Conservation (phyloP, 2,329 filamentous ascomycete genomes). For the Colletotrichum phormii region DNA sequence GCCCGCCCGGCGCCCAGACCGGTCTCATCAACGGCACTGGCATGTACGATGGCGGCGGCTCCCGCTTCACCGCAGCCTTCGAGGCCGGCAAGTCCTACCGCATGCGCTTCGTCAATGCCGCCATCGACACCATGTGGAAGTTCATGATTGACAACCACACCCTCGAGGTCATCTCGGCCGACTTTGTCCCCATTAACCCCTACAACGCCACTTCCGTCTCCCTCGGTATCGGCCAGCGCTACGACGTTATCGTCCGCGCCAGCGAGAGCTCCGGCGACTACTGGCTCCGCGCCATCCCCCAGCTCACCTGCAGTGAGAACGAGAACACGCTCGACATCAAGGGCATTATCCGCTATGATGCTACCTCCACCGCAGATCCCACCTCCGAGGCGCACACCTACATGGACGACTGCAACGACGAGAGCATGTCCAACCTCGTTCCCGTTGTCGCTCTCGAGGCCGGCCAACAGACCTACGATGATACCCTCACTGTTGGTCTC, state of each 20-base stretch:
- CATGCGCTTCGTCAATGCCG: conserved; percentile 60
- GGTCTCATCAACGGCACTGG: conserved; percentile 58
- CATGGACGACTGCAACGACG: conserved; percentile 48
- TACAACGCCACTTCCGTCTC: conserved; percentile 62
- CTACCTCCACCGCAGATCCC: conserved; percentile 37
- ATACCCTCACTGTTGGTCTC: conserved; percentile 42
- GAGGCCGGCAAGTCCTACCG: conserved; percentile 56
- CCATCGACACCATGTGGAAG: conserved; percentile 56
- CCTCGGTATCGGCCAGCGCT: conserved; percentile 60
- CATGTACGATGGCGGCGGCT: conserved; percentile 47
- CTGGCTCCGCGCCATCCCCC: conserved; percentile 61
- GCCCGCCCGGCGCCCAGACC: conserved; percentile 55
- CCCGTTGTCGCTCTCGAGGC: conserved; percentile 49
- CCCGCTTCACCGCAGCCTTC: conserved; percentile 52
- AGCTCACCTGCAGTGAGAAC: conserved; percentile 54
- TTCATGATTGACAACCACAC: conserved; percentile 68
- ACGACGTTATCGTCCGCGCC: conserved; percentile 59
- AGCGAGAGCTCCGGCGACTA: conserved; percentile 52
- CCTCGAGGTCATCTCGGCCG: conserved; percentile 66
- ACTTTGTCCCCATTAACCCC: conserved; percentile 68
- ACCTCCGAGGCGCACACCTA: conserved; percentile 43
- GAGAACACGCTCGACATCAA: conserved; percentile 55
- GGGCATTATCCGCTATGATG: conserved; percentile 60
- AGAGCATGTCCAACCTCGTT: conserved; percentile 46
- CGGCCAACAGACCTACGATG: conserved; percentile 43